phyloP scores from a whole-genome alignment of 2,329 filamentous ascomycete species.

The Ophiosphaerella korrae region DNA sequence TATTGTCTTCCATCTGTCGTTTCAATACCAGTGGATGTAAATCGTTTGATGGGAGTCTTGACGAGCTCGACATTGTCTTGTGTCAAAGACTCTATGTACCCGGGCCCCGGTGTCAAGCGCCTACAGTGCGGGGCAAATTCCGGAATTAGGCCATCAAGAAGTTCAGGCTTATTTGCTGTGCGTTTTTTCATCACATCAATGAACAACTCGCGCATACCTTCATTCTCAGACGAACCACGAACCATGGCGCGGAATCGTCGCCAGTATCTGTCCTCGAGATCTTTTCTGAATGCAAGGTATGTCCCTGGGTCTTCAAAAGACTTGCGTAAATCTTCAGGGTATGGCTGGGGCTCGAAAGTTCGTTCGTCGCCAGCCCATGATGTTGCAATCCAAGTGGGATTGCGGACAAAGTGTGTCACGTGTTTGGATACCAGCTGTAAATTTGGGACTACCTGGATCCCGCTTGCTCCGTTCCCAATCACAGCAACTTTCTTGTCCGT shows the following conservation, averaged over 20 bases:
- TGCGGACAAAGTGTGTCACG: conserved; percentile 60
- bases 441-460: conserved; percentile 67
- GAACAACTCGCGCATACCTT: conserved; percentile 37
- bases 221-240: conserved; percentile 44
- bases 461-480: conserved; percentile 68
- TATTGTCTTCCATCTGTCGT: conserved; percentile 46
- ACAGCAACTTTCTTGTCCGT: conserved; percentile 64
- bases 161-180: conserved; percentile 47
- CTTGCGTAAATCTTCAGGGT: conserved; percentile 58
- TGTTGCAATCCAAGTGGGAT: conserved; percentile 62
- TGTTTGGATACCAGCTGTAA: conserved; percentile 59
- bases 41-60: conserved; percentile 46
- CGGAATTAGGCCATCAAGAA: conserved; percentile 50
- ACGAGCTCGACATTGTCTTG: conserved; percentile 50
- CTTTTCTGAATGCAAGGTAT: conserved; percentile 59
- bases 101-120: conserved; percentile 42
- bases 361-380: conserved; percentile 56
- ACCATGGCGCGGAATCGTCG: conserved; percentile 51
- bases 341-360: conserved; percentile 51
- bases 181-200: conserved; percentile 47
- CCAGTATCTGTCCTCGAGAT: conserved; percentile 64
- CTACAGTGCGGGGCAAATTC: conserved; percentile 43
- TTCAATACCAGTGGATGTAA: conserved; percentile 46
- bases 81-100: conserved; percentile 49
- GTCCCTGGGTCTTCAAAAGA: conserved; percentile 64